These are phyloP conservation scores for Salix viminalis DNA, from an alignment of 345 rosid species.

Conservation along the genomic window DNA sequence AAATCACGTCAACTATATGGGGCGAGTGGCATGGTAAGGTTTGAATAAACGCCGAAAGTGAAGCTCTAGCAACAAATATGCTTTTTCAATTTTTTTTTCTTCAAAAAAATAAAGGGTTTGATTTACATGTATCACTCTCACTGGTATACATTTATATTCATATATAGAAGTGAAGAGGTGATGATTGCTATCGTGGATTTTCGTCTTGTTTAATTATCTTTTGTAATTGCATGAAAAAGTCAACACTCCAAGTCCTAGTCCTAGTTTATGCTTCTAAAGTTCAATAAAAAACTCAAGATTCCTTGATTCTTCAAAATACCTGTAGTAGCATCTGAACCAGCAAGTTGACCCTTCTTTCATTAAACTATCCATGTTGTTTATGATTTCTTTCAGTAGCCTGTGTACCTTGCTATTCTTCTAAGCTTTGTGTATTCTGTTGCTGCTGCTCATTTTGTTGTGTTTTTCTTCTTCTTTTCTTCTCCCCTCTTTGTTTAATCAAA, in stretches of 20 bases:
- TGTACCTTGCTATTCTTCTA: background rate
- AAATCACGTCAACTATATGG: too few species aligned
- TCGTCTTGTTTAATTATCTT: too few species aligned
- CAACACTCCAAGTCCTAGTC: background rate
- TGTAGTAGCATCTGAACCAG: background rate
- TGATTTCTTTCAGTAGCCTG: background rate
- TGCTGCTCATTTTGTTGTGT: background rate
- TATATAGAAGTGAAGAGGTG: too few species aligned
- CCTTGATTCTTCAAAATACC: background rate
- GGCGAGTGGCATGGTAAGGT: too few species aligned
- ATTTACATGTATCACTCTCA: too few species aligned
- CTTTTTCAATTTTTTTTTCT: too few species aligned
- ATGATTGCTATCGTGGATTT: too few species aligned
- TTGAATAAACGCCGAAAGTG: too few species aligned
- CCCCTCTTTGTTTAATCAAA: background rate
- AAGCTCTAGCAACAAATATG: too few species aligned
- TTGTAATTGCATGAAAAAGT: background rate
- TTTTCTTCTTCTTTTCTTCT: background rate
- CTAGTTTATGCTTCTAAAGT: background rate
- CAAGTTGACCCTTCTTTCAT: background rate
- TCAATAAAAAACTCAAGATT: background rate
- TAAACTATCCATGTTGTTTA: background rate
- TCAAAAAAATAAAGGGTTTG: too few species aligned
- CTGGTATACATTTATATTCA: too few species aligned
- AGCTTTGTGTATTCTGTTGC: background rate